Evolutionary conservation across 139 green algal genomes (phyloP).

Genomic region (Spirogloea muscicola): DNA sequence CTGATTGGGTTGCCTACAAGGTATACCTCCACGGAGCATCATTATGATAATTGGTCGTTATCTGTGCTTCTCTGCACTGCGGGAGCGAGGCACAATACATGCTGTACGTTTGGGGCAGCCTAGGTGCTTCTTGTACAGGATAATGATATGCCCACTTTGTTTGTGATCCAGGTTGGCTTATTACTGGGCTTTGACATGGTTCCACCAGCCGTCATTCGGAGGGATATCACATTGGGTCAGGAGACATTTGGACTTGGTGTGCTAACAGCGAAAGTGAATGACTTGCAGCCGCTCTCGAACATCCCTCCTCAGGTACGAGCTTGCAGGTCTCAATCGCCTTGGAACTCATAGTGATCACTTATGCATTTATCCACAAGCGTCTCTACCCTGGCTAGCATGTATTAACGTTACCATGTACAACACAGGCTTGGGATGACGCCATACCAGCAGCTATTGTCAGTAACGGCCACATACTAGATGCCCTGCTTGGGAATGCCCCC

Average conservation of each 20-base stretch:
- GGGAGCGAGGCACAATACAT: no score
- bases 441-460: slow-evolving; percentile 3
- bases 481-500: slow-evolving; percentile 10
- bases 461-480: slow-evolving; percentile 25
- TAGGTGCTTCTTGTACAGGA: no score
- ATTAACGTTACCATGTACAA: background rate
- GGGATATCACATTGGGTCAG: background rate
- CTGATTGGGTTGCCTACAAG: slow-evolving; percentile 39
- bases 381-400: background rate
- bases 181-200: slow-evolving; percentile 26
- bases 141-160: background rate
- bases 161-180: background rate
- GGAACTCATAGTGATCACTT: background rate
- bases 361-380: background rate
- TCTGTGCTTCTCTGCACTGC: background rate
- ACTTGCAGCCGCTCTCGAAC: background rate
- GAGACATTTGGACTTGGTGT: slow-evolving; percentile 8
- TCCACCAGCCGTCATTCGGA: slow-evolving; percentile 21
- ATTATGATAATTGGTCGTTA: background rate
- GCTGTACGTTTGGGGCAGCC: no score
- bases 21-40: background rate
- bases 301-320: background rate
- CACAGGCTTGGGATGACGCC: slow-evolving; percentile 7
- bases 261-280: background rate
- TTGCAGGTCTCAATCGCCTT: background rate